A percentile compares a stretch with the other conserved stretches of the same genome.
Evolutionary conservation across 2,329 filamentous ascomycete species (phyloP).

Genomic region (Cephalotrichum gorgonifer): DNA sequence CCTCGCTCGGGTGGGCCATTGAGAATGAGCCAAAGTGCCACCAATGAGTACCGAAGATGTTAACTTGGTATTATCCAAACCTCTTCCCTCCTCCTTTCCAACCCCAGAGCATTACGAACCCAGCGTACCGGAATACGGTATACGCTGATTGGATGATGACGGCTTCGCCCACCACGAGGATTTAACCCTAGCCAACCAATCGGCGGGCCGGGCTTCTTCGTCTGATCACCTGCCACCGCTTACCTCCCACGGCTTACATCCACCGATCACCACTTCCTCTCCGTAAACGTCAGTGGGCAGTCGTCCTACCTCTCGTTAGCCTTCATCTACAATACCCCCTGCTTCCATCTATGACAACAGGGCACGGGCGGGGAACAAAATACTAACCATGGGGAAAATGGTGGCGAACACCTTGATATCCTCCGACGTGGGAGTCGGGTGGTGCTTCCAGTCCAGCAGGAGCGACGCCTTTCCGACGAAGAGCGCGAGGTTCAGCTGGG

Average conservation of each 20-base stretch:
- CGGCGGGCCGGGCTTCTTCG: too few species aligned
- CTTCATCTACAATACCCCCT: not conserved
- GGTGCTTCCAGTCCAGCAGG: conserved; percentile 81
- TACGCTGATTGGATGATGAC: not conserved
- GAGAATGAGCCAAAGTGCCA: not conserved
- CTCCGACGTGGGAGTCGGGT: conserved; percentile 73
- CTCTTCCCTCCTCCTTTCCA: not conserved
- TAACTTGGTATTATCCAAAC: not conserved
- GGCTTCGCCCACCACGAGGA: not conserved
- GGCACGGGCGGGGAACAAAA: not conserved
- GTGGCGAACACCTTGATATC: conserved; percentile 98
- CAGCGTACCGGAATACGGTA: not conserved
- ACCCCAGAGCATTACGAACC: not conserved
- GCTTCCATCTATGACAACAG: conserved; percentile 2
- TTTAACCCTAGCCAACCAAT: too few species aligned
- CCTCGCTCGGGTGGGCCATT: too few species aligned
- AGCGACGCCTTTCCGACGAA: conserved; percentile 87
- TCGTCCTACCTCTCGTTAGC: conserved; percentile 51
- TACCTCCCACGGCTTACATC: not conserved
- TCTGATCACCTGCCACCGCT: too few species aligned
- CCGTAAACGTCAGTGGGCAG: conserved; percentile 65
- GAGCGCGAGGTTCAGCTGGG: conserved; percentile 75
- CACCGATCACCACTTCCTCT: conserved; percentile 34
- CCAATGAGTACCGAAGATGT: not conserved
- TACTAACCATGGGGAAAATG: conserved; percentile 85